Percentiles rank a stretch among this genome's conserved stretches.
Conservation (phyloP, 164 flowering plant genomes). For the Chimonanthus praecox region DNA sequence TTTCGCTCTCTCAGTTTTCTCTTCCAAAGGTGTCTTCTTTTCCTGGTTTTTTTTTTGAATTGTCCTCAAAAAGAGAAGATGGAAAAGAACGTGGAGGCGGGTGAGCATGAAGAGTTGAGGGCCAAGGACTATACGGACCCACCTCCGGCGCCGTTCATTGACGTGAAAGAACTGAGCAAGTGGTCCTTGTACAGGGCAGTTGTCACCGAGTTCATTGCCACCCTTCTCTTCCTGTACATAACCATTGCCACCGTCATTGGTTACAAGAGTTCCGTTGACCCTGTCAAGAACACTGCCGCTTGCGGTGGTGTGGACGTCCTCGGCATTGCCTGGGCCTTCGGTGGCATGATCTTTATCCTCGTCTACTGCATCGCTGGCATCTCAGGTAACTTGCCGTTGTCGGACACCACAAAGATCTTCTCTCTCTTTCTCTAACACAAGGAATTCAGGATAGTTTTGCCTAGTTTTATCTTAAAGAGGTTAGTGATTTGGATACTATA, state of each 20-base stretch:
- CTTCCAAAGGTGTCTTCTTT: not conserved
- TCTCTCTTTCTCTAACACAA: too few species aligned
- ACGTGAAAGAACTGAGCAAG: conserved; percentile 30
- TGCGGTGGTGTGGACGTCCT: conserved; percentile 60
- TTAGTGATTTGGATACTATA: too few species aligned
- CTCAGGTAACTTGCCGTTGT: too few species aligned
- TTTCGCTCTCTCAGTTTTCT: not conserved
- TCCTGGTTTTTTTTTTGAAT: not conserved
- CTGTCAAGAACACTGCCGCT: conserved; percentile 4
- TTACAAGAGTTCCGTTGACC: conserved; percentile 35
- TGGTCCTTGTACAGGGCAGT: conserved; percentile 63
- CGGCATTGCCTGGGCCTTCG: conserved; percentile 16
- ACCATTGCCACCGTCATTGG: conserved; percentile 56
- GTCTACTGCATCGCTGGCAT: conserved; percentile 11
- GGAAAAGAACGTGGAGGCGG: conserved; percentile 41
- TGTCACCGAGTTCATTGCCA: conserved; percentile 22
- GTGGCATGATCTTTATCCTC: too few species aligned
- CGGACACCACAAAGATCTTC: too few species aligned
- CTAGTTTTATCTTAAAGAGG: too few species aligned
- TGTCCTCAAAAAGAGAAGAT: conserved; percentile 5
- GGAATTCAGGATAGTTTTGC: too few species aligned
- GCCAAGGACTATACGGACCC: conserved; percentile 60
- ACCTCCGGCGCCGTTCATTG: conserved; percentile 54
- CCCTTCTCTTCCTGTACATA: conserved; percentile 45
- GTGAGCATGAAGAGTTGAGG: conserved; percentile 20